Conservation (phyloP, 1,284 basidiomycete species). For the Wolfiporia cocos region DNA sequence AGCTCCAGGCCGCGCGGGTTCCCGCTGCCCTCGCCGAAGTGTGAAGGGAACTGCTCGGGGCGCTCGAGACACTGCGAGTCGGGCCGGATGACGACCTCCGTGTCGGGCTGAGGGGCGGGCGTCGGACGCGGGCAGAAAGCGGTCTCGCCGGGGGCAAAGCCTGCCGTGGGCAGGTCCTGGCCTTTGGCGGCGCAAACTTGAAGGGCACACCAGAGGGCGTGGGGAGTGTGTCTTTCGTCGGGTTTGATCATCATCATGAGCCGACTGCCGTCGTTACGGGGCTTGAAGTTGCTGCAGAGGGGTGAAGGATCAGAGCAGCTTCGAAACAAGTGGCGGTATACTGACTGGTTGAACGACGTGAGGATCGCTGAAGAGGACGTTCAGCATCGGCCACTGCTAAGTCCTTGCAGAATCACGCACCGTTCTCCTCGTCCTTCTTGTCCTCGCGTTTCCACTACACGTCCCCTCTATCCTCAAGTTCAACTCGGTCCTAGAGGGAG, state of each 20-base stretch:
- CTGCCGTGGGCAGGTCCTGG: constrained; percentile 77
- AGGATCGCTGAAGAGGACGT: constrained; percentile 65
- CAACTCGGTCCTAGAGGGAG: not conserved
- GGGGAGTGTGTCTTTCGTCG: constrained; percentile 77
- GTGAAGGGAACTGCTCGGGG: constrained; percentile 81
- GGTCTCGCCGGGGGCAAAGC: constrained; percentile 80
- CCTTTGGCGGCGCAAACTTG: constrained; percentile 85
- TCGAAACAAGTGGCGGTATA: too few species aligned
- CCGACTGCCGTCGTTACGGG: constrained; percentile 94
- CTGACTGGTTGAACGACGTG: constrained; percentile 91
- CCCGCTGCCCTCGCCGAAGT: constrained; percentile 51
- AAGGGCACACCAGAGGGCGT: constrained; percentile 76
- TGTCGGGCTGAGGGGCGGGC: constrained; percentile 75
- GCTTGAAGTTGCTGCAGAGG: constrained; percentile 79
- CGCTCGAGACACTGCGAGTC: constrained; percentile 84
- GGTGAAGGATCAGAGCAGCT: too few species aligned
- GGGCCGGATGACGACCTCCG: constrained; percentile 76
- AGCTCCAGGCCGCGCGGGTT: constrained; percentile 69
- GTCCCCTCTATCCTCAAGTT: constrained; percentile 6
- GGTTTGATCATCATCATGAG: constrained; percentile 98
- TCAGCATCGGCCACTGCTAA: not conserved
- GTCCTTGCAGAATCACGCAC: constrained; percentile 32
- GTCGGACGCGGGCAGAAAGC: constrained; percentile 76
- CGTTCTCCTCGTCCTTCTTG: constrained; percentile 88
- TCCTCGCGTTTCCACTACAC: constrained; percentile 91